Percentiles rank a stretch among this genome's conserved stretches.
Evolutionary conservation across 495 filamentous ascomycete genomes (phyloP).

Genomic region (Parathielavia hyrcaniae): DNA sequence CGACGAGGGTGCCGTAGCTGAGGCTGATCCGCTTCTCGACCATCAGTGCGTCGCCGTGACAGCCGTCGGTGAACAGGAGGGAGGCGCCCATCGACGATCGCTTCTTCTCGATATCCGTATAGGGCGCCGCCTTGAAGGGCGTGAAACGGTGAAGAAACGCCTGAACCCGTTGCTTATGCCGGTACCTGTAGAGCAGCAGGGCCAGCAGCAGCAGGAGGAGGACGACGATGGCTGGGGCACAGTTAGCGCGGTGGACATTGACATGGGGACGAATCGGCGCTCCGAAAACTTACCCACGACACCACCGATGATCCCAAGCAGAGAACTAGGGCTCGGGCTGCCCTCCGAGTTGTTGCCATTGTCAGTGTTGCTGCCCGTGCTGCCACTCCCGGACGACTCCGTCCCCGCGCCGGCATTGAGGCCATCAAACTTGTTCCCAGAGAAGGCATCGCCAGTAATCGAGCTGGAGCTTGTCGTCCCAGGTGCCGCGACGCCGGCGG

Average conservation of each 20-base stretch:
- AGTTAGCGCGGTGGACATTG: neutral
- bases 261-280: neutral
- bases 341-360: neutral
- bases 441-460: neutral
- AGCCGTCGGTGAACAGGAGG: constrained; percentile 25
- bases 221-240: constrained; percentile 20
- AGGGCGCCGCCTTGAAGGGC: constrained; percentile 25
- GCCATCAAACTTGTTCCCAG: neutral
- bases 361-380: neutral
- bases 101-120: constrained; percentile 23
- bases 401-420: neutral
- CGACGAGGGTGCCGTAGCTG: constrained; percentile 20
- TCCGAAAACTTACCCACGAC: constrained; percentile 21
- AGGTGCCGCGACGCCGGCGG: neutral
- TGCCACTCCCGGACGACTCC: neutral
- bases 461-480: neutral
- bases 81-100: constrained; percentile 28
- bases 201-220: constrained; percentile 26
- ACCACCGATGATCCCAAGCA: constrained; percentile 24
- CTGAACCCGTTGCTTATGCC: constrained; percentile 23
- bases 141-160: constrained; percentile 25
- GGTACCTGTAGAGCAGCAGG: constrained; percentile 28
- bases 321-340: constrained; percentile 6
- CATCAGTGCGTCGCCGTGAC: constrained; percentile 18
- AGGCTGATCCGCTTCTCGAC: constrained; percentile 18